A percentile compares a stretch with the other conserved stretches of the same genome.
These are phyloP conservation scores for Ganoderma sinense DNA, from an alignment of 1,284 basidiomycete genomes.

Conservation along the genomic window DNA sequence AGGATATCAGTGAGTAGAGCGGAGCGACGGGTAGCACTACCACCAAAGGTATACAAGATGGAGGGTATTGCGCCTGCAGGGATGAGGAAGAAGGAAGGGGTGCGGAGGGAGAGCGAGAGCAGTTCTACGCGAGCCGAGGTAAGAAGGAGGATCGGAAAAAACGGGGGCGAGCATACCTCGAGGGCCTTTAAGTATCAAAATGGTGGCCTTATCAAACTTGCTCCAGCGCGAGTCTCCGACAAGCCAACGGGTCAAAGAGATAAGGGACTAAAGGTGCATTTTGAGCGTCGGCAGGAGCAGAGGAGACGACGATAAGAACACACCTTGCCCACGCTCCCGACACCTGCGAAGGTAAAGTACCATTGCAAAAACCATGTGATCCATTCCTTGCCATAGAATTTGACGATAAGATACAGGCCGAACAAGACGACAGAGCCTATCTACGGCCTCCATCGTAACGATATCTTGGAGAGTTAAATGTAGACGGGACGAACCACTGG, in stretches of 20 bases:
- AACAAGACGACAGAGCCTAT: conserved; percentile 72
- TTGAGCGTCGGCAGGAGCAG: conserved; percentile 20
- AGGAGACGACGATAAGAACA: conserved; percentile 24
- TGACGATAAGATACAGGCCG: conserved; percentile 74
- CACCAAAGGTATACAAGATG: conserved; percentile 66
- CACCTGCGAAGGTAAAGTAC: conserved; percentile 76
- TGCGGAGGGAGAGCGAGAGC: conserved; percentile 60
- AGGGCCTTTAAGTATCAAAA: conserved; percentile 54
- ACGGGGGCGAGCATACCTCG: conserved; percentile 45
- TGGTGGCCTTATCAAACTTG: conserved; percentile 53
- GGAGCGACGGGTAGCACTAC: conserved; percentile 58
- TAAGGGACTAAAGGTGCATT: conserved; percentile 49
- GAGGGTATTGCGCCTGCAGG: conserved; percentile 75
- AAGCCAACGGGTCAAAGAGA: conserved; percentile 54
- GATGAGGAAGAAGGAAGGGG: conserved; percentile 70
- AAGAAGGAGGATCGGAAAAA: conserved; percentile 1
- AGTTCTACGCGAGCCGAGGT: conserved; percentile 43
- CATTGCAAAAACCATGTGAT: conserved; percentile 82
- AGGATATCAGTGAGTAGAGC: conserved; percentile 84
- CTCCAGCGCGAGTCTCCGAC: conserved; percentile 61
- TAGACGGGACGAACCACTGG: conserved; percentile 63
- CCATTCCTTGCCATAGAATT: conserved; percentile 84
- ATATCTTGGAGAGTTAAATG: conserved; percentile 16
- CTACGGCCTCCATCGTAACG: conserved; percentile 43
- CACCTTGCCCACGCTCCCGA: conserved; percentile 78